Conservation (phyloP, 441 rosid genomes). For the Breynia disticha region DNA sequence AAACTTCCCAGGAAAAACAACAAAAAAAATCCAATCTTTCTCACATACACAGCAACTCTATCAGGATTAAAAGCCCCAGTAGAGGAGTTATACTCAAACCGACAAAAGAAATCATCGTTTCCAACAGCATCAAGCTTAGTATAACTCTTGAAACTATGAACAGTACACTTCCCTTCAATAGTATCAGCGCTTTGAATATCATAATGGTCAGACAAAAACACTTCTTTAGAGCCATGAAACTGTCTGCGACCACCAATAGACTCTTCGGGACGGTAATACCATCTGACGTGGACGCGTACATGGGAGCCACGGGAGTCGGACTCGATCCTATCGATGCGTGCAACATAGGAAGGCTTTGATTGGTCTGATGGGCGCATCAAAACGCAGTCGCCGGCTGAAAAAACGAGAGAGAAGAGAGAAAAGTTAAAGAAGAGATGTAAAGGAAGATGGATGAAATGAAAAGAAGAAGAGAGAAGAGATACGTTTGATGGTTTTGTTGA, state of each 20-base stretch:
- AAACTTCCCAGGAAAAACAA: neutral
- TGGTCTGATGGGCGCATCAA: slow-evolving; percentile 87
- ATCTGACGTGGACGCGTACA: slow-evolving; percentile 68
- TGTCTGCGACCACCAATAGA: slow-evolving; percentile 89
- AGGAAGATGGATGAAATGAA: too few species aligned
- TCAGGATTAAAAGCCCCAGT: slow-evolving; percentile 89
- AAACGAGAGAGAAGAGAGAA: neutral
- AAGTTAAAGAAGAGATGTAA: neutral
- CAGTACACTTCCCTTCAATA: slow-evolving; percentile 84
- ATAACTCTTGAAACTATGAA: slow-evolving; percentile 78
- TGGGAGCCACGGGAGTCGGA: slow-evolving; percentile 65
- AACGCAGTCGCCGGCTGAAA: slow-evolving; percentile 79
- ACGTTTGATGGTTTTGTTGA: slow-evolving; percentile 42
- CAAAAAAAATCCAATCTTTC: neutral
- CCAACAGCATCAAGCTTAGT: slow-evolving; percentile 80
- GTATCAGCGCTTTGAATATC: slow-evolving; percentile 89
- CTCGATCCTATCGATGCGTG: slow-evolving; percentile 81
- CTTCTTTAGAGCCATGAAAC: slow-evolving; percentile 93
- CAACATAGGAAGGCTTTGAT: slow-evolving; percentile 80
- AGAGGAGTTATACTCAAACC: slow-evolving; percentile 85
- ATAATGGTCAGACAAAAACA: slow-evolving; percentile 79
- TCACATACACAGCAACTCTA: slow-evolving; percentile 83
- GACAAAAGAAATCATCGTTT: slow-evolving; percentile 92
- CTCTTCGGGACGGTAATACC: slow-evolving; percentile 99
- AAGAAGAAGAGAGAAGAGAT: too few species aligned